phyloP scores from a whole-genome alignment of 2,329 filamentous ascomycete genomes.

The Tolypocladium ophioglossoides region DNA sequence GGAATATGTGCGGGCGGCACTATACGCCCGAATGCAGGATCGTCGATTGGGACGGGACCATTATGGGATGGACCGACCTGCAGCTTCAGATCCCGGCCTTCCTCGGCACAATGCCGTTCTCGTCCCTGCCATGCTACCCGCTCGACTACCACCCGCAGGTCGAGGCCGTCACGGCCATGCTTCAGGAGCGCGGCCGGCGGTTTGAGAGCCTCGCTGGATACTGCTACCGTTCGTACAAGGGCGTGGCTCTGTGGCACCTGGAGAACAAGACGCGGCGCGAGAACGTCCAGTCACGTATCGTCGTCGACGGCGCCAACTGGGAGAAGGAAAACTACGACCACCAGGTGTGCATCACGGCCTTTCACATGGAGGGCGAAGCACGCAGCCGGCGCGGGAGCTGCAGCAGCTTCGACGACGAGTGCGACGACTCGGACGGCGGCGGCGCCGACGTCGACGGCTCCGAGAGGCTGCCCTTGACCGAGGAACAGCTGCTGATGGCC shows the following conservation, averaged over 20 bases:
- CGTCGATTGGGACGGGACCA: slow-evolving; percentile 37
- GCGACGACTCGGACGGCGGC: background rate
- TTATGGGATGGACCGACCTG: slow-evolving; percentile 29
- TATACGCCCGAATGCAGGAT: slow-evolving; percentile 28
- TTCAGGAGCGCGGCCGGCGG: slow-evolving; percentile 29
- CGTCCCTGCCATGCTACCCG: slow-evolving; percentile 31
- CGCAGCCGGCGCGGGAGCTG: background rate
- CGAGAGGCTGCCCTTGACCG: slow-evolving; percentile 18
- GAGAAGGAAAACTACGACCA: slow-evolving; percentile 18
- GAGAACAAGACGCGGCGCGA: slow-evolving; percentile 14
- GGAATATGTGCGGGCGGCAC: slow-evolving; percentile 25
- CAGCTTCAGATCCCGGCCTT: slow-evolving; percentile 28
- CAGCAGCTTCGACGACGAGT: background rate
- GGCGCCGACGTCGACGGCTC: slow-evolving; percentile 8
- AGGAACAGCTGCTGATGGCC: slow-evolving; percentile 30
- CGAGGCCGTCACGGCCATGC: slow-evolving; percentile 19
- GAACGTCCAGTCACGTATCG: slow-evolving; percentile 18
- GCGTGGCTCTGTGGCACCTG: slow-evolving; percentile 21
- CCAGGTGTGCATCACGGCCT: slow-evolving; percentile 10
- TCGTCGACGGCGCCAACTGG: slow-evolving; percentile 20
- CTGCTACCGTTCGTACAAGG: slow-evolving; percentile 36
- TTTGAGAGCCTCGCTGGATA: slow-evolving; percentile 36
- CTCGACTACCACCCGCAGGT: slow-evolving; percentile 30
- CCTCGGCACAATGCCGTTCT: slow-evolving; percentile 32
- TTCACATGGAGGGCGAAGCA: background rate